A percentile compares a stretch with the other conserved stretches of the same genome.
phyloP scores from a whole-genome alignment of 192 early-diverging fungal genomes.

The Coemansia sp. region DNA sequence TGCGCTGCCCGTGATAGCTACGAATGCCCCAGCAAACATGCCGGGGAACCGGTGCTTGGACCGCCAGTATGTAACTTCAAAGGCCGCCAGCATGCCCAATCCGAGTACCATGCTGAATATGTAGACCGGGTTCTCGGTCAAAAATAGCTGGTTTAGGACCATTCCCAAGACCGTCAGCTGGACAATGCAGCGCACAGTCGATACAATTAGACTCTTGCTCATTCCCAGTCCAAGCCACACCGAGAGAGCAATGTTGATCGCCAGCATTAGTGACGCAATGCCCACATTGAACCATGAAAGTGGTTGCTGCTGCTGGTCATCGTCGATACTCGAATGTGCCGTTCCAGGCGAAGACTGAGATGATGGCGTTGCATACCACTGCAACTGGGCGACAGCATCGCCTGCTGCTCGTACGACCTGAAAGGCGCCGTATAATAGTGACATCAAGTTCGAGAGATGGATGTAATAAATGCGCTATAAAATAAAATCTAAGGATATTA shows the following conservation, averaged over 20 bases:
- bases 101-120: slow-evolving; percentile 62
- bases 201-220: slow-evolving; percentile 65
- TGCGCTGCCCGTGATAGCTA: slow-evolving; percentile 47
- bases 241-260: slow-evolving; percentile 63
- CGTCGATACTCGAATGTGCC: background rate
- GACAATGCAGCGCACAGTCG: slow-evolving; percentile 71
- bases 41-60: slow-evolving; percentile 69
- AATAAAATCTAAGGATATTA: slow-evolving; percentile 7
- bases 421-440: background rate
- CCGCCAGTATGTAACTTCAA: slow-evolving; percentile 73
- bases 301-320: background rate
- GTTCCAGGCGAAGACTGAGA: background rate
- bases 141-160: slow-evolving; percentile 70
- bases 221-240: slow-evolving; percentile 68
- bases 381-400: slow-evolving; percentile 7
- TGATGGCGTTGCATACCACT: slow-evolving; percentile 17
- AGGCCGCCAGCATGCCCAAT: slow-evolving; percentile 65
- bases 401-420: slow-evolving; percentile 8
- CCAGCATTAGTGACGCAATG: slow-evolving; percentile 64
- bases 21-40: slow-evolving; percentile 65
- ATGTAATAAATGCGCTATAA: background rate
- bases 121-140: slow-evolving; percentile 61
- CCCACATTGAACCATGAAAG: slow-evolving; percentile 61
- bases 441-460: background rate
- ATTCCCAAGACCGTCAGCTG: slow-evolving; percentile 78